These are phyloP conservation scores for Zhuliangozyma blackwelliae DNA, from an alignment of 1,139 yeast species.

Conservation along the genomic window DNA sequence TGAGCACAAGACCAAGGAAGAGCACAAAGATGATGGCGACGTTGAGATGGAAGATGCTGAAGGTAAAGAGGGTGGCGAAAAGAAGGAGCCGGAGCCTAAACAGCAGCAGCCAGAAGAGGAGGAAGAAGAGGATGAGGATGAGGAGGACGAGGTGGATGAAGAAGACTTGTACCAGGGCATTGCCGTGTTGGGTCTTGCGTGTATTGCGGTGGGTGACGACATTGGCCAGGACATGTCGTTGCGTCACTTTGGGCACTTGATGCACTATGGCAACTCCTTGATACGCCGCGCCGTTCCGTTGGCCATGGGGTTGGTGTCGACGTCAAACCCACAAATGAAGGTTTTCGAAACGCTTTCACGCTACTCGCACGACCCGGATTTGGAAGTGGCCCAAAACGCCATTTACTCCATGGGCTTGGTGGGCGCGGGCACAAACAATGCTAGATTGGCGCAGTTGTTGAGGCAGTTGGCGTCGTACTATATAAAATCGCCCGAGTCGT, in stretches of 20 bases:
- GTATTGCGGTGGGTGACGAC: constrained; percentile 96
- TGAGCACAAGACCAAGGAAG: constrained; percentile 9
- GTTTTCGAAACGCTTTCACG: constrained; percentile 95
- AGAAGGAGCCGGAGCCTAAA: constrained; percentile 8
- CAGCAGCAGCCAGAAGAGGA: constrained; percentile 13
- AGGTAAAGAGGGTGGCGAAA: constrained; percentile 8
- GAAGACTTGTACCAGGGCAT: constrained; percentile 78
- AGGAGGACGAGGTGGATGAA: constrained; percentile 35
- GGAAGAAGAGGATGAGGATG: constrained; percentile 20
- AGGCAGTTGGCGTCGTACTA: constrained; percentile 94
- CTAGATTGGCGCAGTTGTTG: constrained; percentile 91
- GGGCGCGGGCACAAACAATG: constrained; percentile 98
- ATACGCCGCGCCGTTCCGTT: constrained; percentile 94
- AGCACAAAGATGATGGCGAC: constrained; percentile 18
- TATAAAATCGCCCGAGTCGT: constrained; percentile 82
- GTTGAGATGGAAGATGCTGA: constrained; percentile 20
- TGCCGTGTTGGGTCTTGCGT: constrained; percentile 91
- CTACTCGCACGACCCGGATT: constrained; percentile 92
- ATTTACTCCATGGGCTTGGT: constrained; percentile 96
- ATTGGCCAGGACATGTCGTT: constrained; percentile 97
- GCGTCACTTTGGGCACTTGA: constrained; percentile 94
- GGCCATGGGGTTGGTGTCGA: constrained; percentile 93
- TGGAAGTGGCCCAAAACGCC: constrained; percentile 92
- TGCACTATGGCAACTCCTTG: constrained; percentile 95
- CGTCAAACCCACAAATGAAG: constrained; percentile 95